phyloP scores from a whole-genome alignment of 2,329 filamentous ascomycete species.

The Blumeriella jaapii region DNA sequence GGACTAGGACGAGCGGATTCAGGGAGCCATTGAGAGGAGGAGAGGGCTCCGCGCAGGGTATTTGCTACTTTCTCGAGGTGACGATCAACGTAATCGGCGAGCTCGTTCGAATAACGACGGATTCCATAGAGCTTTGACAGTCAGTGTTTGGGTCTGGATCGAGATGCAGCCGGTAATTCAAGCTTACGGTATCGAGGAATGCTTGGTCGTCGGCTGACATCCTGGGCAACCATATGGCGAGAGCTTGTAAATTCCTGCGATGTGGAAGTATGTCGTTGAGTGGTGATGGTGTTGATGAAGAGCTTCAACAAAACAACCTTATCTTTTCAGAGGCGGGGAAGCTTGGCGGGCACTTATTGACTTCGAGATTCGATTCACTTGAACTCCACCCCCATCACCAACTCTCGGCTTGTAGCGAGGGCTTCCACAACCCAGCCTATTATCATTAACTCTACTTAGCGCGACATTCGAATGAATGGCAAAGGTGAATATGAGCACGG shows the following conservation, averaged over 20 bases:
- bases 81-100: constrained; percentile 70
- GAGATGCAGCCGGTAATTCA: constrained; percentile 2
- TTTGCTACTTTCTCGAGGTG: constrained; percentile 68
- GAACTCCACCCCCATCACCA: too few species aligned
- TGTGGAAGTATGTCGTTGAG: not conserved
- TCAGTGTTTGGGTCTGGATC: too few species aligned
- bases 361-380: too few species aligned
- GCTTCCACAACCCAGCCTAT: too few species aligned
- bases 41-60: constrained; percentile 56
- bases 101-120: constrained; percentile 55
- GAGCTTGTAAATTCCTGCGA: not conserved
- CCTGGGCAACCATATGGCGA: constrained; percentile 25
- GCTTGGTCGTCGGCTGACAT: constrained; percentile 76
- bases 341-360: too few species aligned
- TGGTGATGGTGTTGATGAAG: constrained; percentile 1
- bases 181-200: constrained; percentile 62
- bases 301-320: too few species aligned
- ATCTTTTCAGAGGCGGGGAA: too few species aligned
- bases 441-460: too few species aligned
- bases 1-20: constrained; percentile 50
- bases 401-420: too few species aligned
- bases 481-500: too few species aligned
- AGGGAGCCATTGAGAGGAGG: constrained; percentile 61
- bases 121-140: too few species aligned
- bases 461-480: too few species aligned